phyloP scores from a whole-genome alignment of 2,329 filamentous ascomycete species.

The Clarireedia hainanense region DNA sequence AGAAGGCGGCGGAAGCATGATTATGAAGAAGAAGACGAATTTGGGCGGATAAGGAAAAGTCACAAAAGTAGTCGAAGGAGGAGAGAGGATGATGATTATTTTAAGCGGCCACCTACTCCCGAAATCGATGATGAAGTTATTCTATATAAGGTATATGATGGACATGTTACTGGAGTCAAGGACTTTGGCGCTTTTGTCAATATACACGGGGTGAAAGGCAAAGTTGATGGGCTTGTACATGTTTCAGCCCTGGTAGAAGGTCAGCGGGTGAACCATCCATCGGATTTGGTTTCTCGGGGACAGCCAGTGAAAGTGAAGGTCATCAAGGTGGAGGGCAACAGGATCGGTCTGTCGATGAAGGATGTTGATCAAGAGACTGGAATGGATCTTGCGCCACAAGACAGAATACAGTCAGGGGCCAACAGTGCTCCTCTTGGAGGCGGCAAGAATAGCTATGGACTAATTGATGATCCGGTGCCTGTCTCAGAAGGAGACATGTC shows the following conservation, averaged over 20 bases:
- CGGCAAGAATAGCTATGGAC: constrained; percentile 48
- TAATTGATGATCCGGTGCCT: constrained; percentile 44
- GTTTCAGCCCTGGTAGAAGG: constrained; percentile 82
- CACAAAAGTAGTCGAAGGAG: constrained; percentile 33
- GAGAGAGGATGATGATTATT: constrained; percentile 47
- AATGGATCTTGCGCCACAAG: constrained; percentile 71
- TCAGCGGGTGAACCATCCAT: constrained; percentile 83
- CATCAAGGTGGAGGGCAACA: constrained; percentile 70
- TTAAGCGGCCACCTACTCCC: constrained; percentile 56
- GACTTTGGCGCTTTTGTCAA: constrained; percentile 96
- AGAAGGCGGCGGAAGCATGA: constrained; percentile 36
- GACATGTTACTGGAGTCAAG: constrained; percentile 84
- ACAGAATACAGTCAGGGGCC: constrained; percentile 75
- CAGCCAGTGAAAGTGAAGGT: constrained; percentile 92
- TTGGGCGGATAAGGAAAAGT: constrained; percentile 40
- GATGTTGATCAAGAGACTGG: constrained; percentile 90
- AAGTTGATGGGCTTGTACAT: constrained; percentile 88
- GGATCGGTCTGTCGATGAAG: constrained; percentile 91
- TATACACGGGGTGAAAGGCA: constrained; percentile 76
- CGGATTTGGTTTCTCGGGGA: constrained; percentile 71
- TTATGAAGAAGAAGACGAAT: constrained; percentile 51
- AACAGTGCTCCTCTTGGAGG: constrained; percentile 79
- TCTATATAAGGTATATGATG: constrained; percentile 81
- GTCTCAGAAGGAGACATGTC: constrained; percentile 55
- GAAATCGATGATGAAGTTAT: constrained; percentile 78